Evolutionary conservation across 352 stramenopile species (phyloP), one percentile per base, ranked within the genome.

Genomic region (Globisporangium spiculum): DNA sequence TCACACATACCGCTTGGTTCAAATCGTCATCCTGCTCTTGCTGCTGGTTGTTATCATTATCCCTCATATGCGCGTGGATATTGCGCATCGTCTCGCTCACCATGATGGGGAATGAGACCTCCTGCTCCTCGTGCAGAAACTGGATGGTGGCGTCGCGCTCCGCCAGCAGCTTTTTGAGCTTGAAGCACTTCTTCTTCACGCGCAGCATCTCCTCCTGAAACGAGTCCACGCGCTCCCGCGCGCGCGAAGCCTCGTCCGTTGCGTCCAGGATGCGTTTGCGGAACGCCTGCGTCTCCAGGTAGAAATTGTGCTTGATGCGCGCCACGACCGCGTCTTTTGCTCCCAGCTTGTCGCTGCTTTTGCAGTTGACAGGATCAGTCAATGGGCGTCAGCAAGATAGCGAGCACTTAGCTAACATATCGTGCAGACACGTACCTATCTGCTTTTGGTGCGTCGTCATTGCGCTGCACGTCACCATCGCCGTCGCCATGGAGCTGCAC

Each of bases 41-140:
- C 44, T 60, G 62, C 10, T 66, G 48, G 20, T 46, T 61, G 30
- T 61, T 24, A 22, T 80, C 73, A n/a, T 70, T 58, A 18, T 38
- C 50, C 7, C 4, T 18, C 65, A 88, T 74, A 20, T 86, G 63
- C 9, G 71, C 73, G 7, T 82, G 77, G 12, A 92, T 64, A 69
- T 69, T 83, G 50, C 78, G 76, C 73, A 92, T 83, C 4, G 84
- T 90, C 59, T 92, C 84, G 60, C 84, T 72, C 75, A 90, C 77
- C 9, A 92, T 68, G 57, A 86, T 61, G 50, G 80, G 79, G 24
- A 88, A 79, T 16, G 76, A 63, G 41, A 86, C 54, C 16, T 89
- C 77, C 2, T 90, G 75, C 46, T 88, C 75, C 26, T 88, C 78
- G 36, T 84, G 75, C 52, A 92, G 63, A 16, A 68, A 66, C 34